Conservation (phyloP, 352 stramenopile genomes). For the Globisporangium lucens region DNA sequence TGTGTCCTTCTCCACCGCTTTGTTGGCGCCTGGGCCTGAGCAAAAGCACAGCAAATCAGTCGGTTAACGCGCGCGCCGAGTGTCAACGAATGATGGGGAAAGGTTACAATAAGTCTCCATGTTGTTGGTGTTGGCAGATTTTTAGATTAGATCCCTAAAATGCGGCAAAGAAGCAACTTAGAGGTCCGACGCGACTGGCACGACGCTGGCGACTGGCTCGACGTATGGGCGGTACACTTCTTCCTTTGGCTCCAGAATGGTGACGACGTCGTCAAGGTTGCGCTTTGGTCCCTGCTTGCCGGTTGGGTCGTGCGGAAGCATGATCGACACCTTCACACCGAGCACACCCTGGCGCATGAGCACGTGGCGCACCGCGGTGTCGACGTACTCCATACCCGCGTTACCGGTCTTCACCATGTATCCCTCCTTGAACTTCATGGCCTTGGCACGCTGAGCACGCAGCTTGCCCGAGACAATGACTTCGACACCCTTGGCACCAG, state of each 20-base stretch:
- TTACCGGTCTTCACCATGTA: conserved; percentile 99
- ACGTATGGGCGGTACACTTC: conserved; percentile 86
- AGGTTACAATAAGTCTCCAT: conserved; percentile 10
- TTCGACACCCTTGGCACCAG: conserved; percentile 98
- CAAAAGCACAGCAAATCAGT: neutral
- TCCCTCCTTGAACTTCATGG: conserved; percentile 99
- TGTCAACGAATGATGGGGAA: conserved; percentile 2
- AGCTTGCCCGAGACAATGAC: conserved; percentile 99
- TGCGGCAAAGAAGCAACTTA: conserved; percentile 6
- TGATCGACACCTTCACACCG: conserved; percentile 99
- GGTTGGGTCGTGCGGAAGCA: conserved; percentile 98
- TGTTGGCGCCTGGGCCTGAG: neutral
- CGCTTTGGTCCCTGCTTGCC: conserved; percentile 97
- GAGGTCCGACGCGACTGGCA: conserved; percentile 32
- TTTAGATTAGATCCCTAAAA: conserved; percentile 16
- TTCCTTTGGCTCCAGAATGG: conserved; percentile 99
- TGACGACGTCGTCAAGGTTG: conserved; percentile 98
- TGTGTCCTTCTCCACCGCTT: neutral
- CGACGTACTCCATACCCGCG: conserved; percentile 97
- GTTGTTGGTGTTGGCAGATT: conserved; percentile 19
- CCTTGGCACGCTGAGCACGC: conserved; percentile 98
- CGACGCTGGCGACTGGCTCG: conserved; percentile 56
- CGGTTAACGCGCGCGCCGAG: neutral
- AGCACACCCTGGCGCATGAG: conserved; percentile 99
- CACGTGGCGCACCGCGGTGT: conserved; percentile 98